phyloP scores from a whole-genome alignment of 2,329 filamentous ascomycete species.

The Epichloe typhina region DNA sequence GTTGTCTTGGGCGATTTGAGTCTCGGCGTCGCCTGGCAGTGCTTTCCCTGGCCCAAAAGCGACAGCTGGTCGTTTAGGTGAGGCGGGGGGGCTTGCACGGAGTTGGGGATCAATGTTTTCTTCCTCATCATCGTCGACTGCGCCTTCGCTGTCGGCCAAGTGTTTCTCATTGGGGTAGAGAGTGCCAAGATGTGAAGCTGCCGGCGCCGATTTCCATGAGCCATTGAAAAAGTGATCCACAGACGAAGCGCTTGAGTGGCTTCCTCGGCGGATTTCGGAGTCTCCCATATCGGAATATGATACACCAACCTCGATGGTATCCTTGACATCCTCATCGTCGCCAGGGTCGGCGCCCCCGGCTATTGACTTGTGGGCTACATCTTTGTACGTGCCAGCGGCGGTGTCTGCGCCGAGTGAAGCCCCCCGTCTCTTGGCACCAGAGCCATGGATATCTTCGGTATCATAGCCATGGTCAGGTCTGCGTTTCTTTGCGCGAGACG shows the following conservation, averaged over 20 bases:
- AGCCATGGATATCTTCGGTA: conserved; percentile 17
- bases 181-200: conserved; percentile 1
- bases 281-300: conserved; percentile 21
- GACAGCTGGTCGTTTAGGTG: neutral
- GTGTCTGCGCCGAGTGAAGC: conserved; percentile 23
- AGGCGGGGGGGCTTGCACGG: conserved; percentile 1
- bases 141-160: neutral
- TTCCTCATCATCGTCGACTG: neutral
- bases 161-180: neutral
- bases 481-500: conserved; percentile 24
- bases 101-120: conserved; percentile 7
- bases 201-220: conserved; percentile 9
- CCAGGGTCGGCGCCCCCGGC: conserved; percentile 19
- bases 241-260: conserved; percentile 18
- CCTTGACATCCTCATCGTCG: conserved; percentile 38
- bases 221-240: conserved; percentile 11
- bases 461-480: conserved; percentile 22
- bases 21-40: neutral
- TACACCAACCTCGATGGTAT: conserved; percentile 44
- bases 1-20: neutral
- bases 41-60: neutral
- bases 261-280: conserved; percentile 14
- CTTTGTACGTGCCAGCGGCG: conserved; percentile 25
- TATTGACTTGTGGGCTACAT: conserved; percentile 25
- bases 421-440: conserved; percentile 23